Evolutionary conservation across 192 early-diverging fungal species (phyloP).

Genomic region (Lunasporangiospora selenospora): DNA sequence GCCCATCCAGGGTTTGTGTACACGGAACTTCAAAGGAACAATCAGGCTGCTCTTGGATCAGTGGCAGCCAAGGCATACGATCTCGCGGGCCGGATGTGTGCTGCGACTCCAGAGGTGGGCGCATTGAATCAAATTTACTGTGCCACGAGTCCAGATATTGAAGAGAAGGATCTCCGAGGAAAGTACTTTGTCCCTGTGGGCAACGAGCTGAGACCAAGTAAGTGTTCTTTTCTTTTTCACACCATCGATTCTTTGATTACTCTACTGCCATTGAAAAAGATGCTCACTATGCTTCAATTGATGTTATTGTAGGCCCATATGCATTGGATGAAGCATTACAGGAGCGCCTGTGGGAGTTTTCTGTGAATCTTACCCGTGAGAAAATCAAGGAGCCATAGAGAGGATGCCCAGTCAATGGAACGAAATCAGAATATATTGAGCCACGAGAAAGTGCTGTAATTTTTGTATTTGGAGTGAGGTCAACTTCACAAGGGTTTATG

Average conservation of each 20-base stretch:
- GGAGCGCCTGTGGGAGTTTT: slow-evolving; percentile 17
- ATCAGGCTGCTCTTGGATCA: slow-evolving; percentile 9
- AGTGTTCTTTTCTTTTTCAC: neutral
- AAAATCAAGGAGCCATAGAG: slow-evolving; percentile 2
- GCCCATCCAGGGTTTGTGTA: slow-evolving; percentile 62
- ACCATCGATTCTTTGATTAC: no score
- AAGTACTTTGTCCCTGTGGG: slow-evolving; percentile 43
- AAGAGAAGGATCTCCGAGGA: slow-evolving; percentile 51
- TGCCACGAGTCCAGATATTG: slow-evolving; percentile 62
- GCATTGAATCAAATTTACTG: slow-evolving; percentile 55
- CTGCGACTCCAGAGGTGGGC: slow-evolving; percentile 46
- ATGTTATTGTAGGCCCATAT: neutral
- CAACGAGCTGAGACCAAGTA: slow-evolving; percentile 18
- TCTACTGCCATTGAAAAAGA: no score
- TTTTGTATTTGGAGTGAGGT: no score
- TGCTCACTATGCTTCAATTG: no score
- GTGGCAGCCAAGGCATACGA: slow-evolving; percentile 19
- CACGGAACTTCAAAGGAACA: slow-evolving; percentile 53
- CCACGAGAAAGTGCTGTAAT: no score
- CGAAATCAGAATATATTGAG: no score
- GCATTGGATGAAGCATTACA: slow-evolving; percentile 10
- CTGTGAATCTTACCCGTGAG: slow-evolving; percentile 3
- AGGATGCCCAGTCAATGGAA: no score
- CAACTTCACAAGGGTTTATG: no score
- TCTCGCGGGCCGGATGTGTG: slow-evolving; percentile 34